phyloP scores from a whole-genome alignment of 495 filamentous ascomycete genomes.

The Chlorociboria aeruginascens region DNA sequence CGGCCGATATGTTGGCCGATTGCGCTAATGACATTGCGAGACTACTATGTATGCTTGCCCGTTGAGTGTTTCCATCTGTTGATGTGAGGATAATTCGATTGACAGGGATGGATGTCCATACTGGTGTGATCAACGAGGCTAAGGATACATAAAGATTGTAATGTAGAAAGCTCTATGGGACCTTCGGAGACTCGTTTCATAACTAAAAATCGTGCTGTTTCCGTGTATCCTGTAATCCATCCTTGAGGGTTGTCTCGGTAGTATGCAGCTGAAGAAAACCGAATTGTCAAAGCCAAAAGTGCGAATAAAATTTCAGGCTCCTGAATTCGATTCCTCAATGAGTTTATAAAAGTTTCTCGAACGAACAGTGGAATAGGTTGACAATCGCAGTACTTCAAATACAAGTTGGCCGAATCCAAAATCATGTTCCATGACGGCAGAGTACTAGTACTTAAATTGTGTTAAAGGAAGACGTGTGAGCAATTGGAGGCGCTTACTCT shows the following conservation, averaged over 20 bases:
- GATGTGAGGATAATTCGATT: neutral
- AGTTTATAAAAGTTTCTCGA: constrained; percentile 25
- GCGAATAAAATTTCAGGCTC: constrained; percentile 32
- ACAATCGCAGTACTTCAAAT: constrained; percentile 33
- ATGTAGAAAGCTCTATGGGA: constrained; percentile 33
- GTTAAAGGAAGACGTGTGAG: neutral
- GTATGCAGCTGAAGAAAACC: constrained; percentile 23
- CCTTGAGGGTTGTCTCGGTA: constrained; percentile 9
- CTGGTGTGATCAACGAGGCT: constrained; percentile 36
- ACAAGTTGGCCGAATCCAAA: constrained; percentile 25
- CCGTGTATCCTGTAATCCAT: constrained; percentile 26
- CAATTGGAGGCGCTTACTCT: constrained; percentile 8
- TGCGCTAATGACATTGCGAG: constrained; percentile 35
- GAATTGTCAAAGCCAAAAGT: constrained; percentile 26
- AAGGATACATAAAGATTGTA: constrained; percentile 34
- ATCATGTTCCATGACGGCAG: constrained; percentile 33
- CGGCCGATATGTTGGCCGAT: constrained; percentile 29
- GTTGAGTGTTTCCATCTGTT: constrained; percentile 34
- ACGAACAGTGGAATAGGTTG: constrained; percentile 36
- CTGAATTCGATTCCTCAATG: constrained; percentile 18
- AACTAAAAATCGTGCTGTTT: constrained; percentile 30
- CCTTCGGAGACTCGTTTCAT: constrained; percentile 33
- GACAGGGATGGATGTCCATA: constrained; percentile 10
- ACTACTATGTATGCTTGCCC: constrained; percentile 35
- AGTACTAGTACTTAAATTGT: constrained; percentile 1